phyloP scores from a whole-genome alignment of 768 basidiomycete genomes.

The Dictyophora rubrovolvata region DNA sequence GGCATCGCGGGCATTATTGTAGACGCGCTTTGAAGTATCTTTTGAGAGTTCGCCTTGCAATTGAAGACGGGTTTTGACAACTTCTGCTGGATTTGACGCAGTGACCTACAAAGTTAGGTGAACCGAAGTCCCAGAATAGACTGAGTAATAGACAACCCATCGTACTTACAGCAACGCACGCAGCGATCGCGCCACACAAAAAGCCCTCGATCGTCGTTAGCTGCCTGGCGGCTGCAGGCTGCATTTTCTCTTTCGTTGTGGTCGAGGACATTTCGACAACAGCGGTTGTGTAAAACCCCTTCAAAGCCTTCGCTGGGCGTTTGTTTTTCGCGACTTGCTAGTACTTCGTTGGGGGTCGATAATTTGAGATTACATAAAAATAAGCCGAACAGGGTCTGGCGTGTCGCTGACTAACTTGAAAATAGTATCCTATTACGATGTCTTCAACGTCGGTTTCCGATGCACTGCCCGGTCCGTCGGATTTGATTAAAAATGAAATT shows the following conservation, averaged over 20 bases:
- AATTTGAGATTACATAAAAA: too few relatives aligned
- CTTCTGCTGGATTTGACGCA: constrained; percentile 63
- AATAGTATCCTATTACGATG: background rate
- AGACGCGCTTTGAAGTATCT: constrained; percentile 60
- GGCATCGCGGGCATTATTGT: constrained; percentile 83
- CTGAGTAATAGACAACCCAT: too few relatives aligned
- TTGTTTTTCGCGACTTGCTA: too few relatives aligned
- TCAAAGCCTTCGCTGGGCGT: background rate
- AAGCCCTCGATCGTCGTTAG: constrained; percentile 75
- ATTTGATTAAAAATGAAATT: background rate
- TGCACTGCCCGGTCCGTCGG: background rate
- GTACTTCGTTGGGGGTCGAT: too few relatives aligned
- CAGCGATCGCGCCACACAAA: constrained; percentile 82
- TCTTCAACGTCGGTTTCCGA: background rate
- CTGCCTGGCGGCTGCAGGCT: constrained; percentile 13
- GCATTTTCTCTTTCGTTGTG: background rate
- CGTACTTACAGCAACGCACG: constrained; percentile 81
- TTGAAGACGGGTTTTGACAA: constrained; percentile 92
- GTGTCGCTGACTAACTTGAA: too few relatives aligned
- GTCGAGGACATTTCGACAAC: background rate
- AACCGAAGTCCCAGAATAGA: constrained; percentile 6
- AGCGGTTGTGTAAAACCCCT: background rate
- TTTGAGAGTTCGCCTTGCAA: constrained; percentile 92
- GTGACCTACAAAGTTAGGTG: constrained; percentile 45
- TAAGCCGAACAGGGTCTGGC: too few relatives aligned